Conservation (phyloP, 2,329 filamentous ascomycete species). For the Albifimbria verrucaria region DNA sequence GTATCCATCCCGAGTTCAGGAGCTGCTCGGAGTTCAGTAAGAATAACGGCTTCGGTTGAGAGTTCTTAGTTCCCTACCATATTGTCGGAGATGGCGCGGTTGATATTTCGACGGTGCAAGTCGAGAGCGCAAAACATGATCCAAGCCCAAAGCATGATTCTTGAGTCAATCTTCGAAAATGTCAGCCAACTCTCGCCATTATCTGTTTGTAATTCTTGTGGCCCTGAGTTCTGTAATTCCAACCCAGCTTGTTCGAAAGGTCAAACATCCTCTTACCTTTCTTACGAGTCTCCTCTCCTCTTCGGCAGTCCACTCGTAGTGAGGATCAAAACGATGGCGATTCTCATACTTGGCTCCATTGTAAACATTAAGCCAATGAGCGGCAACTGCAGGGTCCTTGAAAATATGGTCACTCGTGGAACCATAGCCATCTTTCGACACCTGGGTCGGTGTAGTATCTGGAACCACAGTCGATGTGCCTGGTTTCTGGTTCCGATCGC, state of each 20-base stretch:
- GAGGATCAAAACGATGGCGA: conserved; percentile 53
- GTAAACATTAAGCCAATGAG: conserved; percentile 52
- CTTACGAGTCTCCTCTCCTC: conserved; percentile 44
- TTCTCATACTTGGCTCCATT: conserved; percentile 58
- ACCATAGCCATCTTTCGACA: neutral
- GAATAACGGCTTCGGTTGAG: too few relatives aligned
- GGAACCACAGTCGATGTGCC: neutral
- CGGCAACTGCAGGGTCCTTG: conserved; percentile 45
- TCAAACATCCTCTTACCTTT: too few relatives aligned
- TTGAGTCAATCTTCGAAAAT: conserved; percentile 47
- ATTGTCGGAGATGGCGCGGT: conserved; percentile 36
- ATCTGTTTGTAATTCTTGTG: too few relatives aligned
- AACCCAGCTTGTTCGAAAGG: too few relatives aligned
- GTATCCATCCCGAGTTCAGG: conserved; percentile 37
- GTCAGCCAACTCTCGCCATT: neutral
- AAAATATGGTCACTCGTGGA: conserved; percentile 39
- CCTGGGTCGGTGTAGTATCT: neutral
- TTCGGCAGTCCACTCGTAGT: conserved; percentile 39
- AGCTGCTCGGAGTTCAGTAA: too few relatives aligned
- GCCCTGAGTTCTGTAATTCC: too few relatives aligned
- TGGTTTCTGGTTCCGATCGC: neutral
- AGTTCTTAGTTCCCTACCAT: conserved; percentile 24
- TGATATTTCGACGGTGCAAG: conserved; percentile 45
- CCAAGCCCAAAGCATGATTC: conserved; percentile 36
- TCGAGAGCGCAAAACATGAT: conserved; percentile 47